Percentiles rank a stretch among this genome's conserved stretches.
Conservation (phyloP, 129 eudicot genomes). For the Artemisia argyi region DNA sequence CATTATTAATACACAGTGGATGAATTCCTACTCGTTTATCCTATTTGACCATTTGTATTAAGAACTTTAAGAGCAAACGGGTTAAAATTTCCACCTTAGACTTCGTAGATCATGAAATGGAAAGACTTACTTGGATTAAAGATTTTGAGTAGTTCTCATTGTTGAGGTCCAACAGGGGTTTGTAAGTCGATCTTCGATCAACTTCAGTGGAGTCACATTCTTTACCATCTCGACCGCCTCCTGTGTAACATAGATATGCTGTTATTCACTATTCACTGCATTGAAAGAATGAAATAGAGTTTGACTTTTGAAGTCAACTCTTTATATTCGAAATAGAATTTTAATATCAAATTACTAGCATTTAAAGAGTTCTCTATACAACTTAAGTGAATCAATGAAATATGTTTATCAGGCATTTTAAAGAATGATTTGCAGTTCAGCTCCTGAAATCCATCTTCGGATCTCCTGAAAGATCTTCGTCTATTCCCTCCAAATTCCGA, state of each 20-base stretch:
- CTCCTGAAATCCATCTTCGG: slow-evolving; percentile 40
- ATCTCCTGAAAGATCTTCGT: slow-evolving; percentile 65
- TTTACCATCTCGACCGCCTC: slow-evolving; percentile 30
- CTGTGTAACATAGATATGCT: neutral
- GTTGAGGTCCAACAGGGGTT: slow-evolving; percentile 25
- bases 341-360: too few species aligned
- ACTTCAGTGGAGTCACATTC: too few species aligned
- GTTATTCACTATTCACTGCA: neutral
- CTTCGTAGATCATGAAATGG: neutral
- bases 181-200: slow-evolving; percentile 34
- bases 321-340: neutral
- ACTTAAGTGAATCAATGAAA: slow-evolving; percentile 11
- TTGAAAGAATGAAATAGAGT: slow-evolving; percentile 3
- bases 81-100: neutral
- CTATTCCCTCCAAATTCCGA: slow-evolving; percentile 58
- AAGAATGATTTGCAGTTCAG: slow-evolving; percentile 24
- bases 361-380: slow-evolving; percentile 1
- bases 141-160: slow-evolving; percentile 30
- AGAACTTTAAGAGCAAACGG: neutral
- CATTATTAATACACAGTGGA: too few species aligned
- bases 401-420: slow-evolving; percentile 24
- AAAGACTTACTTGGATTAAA: slow-evolving; percentile 46
- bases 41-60: too few species aligned
- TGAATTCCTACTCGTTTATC: too few species aligned
- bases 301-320: slow-evolving; percentile 31